Percentiles rank a stretch among this genome's conserved stretches.
These are phyloP conservation scores for Taphrina pruni DNA, from an alignment of 1,139 yeast species.

Conservation along the genomic window DNA sequence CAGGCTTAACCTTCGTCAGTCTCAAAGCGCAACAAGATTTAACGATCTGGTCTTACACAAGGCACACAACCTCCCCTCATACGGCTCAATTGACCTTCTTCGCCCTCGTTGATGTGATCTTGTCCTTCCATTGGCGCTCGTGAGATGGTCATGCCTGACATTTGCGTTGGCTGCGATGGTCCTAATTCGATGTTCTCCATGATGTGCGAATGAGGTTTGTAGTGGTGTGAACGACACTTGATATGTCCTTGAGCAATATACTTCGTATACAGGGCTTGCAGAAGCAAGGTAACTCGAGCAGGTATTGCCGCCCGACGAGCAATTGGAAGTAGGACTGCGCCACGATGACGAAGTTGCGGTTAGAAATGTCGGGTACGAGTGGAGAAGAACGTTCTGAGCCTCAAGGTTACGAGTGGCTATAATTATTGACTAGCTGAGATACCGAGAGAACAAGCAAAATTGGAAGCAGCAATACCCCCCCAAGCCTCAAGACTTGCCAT, in stretches of 20 bases:
- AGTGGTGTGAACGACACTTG: too few relatives aligned
- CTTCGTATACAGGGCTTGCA: too few relatives aligned
- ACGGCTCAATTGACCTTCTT: constrained; percentile 24
- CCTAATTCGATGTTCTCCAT: constrained; percentile 15
- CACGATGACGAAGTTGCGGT: constrained; percentile 11
- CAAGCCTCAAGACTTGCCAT: too few relatives aligned
- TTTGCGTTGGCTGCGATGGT: constrained; percentile 20
- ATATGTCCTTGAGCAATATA: too few relatives aligned
- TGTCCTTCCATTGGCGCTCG: constrained; percentile 16
- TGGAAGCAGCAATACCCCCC: too few relatives aligned
- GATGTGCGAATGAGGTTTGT: neutral
- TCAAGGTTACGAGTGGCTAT: too few relatives aligned
- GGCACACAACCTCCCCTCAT: constrained; percentile 39
- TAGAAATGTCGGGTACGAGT: neutral
- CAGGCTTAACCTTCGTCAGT: constrained; percentile 18
- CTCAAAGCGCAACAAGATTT: neutral
- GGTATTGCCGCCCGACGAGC: too few relatives aligned
- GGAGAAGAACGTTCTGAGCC: neutral
- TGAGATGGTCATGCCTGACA: constrained; percentile 15
- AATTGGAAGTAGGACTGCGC: neutral
- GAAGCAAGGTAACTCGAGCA: too few relatives aligned
- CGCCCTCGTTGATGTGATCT: constrained; percentile 24
- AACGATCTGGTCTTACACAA: constrained; percentile 7
- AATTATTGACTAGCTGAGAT: too few relatives aligned
- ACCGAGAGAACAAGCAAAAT: too few relatives aligned